phyloP scores from a whole-genome alignment of 2,329 filamentous ascomycete species.

The Aureobasidium subglaciale region DNA sequence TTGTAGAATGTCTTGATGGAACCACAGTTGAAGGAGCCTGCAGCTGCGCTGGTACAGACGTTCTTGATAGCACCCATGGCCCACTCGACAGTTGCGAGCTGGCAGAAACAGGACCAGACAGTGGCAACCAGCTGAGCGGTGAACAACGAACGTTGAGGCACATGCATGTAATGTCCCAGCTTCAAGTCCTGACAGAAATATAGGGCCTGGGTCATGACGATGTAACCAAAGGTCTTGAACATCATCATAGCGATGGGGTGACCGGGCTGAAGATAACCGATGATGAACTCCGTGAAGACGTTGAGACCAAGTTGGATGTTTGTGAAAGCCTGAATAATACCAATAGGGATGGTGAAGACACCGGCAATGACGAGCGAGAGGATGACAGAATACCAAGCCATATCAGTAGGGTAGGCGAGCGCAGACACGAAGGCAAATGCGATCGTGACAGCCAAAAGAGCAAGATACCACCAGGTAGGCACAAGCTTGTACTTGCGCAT shows the following conservation, averaged over 20 bases:
- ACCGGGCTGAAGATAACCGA: constrained; percentile 73
- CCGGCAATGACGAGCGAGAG: constrained; percentile 70
- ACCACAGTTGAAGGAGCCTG: not conserved
- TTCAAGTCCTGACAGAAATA: constrained; percentile 86
- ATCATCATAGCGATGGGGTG: constrained; percentile 89
- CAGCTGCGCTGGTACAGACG: constrained; percentile 54
- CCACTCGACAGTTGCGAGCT: constrained; percentile 83
- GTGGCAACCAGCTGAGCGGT: constrained; percentile 71
- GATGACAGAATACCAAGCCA: constrained; percentile 79
- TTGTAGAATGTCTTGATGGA: constrained; percentile 73
- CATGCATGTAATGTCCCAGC: constrained; percentile 82
- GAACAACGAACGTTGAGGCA: constrained; percentile 72
- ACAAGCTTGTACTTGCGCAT: constrained; percentile 80
- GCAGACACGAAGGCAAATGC: constrained; percentile 18
- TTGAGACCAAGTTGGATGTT: constrained; percentile 41
- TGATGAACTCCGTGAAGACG: constrained; percentile 49
- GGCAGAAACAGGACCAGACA: constrained; percentile 68
- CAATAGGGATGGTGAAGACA: constrained; percentile 79
- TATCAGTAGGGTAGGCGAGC: constrained; percentile 61
- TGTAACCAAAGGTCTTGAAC: constrained; percentile 81
- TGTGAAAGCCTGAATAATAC: constrained; percentile 87
- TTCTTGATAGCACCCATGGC: constrained; percentile 73
- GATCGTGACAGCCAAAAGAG: constrained; percentile 18
- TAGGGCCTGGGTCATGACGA: constrained; percentile 57
- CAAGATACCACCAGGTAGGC: constrained; percentile 67